Base-by-base conservation (phyloP, 2,329 filamentous ascomycete species). In the Aspergillus costaricaensis region DNA sequence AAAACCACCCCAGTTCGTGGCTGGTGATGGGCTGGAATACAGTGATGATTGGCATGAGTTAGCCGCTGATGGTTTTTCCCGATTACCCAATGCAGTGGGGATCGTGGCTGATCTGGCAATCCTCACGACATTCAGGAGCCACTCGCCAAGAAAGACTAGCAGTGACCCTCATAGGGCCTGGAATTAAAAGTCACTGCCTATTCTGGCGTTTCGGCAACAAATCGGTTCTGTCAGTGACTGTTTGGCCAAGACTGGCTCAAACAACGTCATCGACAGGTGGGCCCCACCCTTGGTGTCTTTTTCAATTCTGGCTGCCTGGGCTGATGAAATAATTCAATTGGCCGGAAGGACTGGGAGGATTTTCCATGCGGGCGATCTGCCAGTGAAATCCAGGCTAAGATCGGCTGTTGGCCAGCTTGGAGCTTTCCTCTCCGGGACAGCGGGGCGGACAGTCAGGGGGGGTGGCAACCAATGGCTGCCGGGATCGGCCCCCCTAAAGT, bases 81-180 rank as follows among this genome's bases (percentile, higher is more conserved):
- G 47, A 32, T 50, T 32, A 27, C 47, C 47, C 47, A 50, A 50
- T 50, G 15, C 14, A 17, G 25, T 30, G 25, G 25, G 9, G 47
- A 50, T 50, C 47, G 47, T 27, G 47, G 47, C 47, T 50, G 47
- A 50, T 50, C 47, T 50, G 47, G 47, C 47, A 49, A 25, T n/a
- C 8, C 10, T 49, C 17, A 21, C 41, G 17, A 21, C 39, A 36
- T 43, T 43, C 39, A 43, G 17, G 39, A 43, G 39, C 32, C 32
- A 36, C 32, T 36, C 12, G 32, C 32, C 32, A 36, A 36, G 32
- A 36, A 5, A 9, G 17, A 19, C 19, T 21, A 44, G 41, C 10
- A 44, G 10, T 7, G 41, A 43, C 39, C 39, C 39, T 17, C 39
- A 25, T 48, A 48, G 21, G 25, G 47, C 47, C 41, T 44, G 41